A percentile compares a stretch with the other conserved stretches of the same genome.
phyloP scores from a whole-genome alignment of 768 basidiomycete genomes.

The Lactarius sp. region DNA sequence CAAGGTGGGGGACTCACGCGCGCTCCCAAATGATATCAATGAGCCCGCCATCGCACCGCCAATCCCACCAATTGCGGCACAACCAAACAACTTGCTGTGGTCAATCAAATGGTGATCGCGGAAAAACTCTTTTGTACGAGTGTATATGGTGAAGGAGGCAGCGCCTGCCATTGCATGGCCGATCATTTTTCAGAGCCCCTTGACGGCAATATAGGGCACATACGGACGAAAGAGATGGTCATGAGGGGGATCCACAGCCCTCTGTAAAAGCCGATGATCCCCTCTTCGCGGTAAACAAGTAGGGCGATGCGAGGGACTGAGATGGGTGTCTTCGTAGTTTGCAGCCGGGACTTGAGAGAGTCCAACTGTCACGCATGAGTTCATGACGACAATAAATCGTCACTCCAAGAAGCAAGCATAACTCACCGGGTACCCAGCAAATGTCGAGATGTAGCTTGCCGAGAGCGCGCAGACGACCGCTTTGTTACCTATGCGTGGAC shows the following conservation, averaged over 20 bases:
- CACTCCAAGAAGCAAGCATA: neutral
- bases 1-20: slow-evolving; percentile 54
- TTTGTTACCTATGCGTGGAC: slow-evolving; percentile 57
- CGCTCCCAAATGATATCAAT: slow-evolving; percentile 82
- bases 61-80: slow-evolving; percentile 70
- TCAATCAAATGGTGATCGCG: slow-evolving; percentile 53
- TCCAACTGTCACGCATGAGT: slow-evolving; percentile 55
- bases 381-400: neutral
- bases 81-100: slow-evolving; percentile 58
- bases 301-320: slow-evolving; percentile 68
- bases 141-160: slow-evolving; percentile 89
- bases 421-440: slow-evolving; percentile 81
- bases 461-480: slow-evolving; percentile 86
- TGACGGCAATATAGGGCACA: slow-evolving; percentile 36
- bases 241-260: slow-evolving; percentile 89
- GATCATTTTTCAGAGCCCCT: slow-evolving; percentile 11
- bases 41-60: slow-evolving; percentile 85
- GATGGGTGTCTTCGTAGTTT: slow-evolving; percentile 73
- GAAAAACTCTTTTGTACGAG: slow-evolving; percentile 72
- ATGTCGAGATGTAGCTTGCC: slow-evolving; percentile 88
- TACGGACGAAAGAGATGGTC: slow-evolving; percentile 95
- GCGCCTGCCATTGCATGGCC: slow-evolving; percentile 50
- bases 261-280: slow-evolving; percentile 85
- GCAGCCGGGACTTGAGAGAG: slow-evolving; percentile 88
- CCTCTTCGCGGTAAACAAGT: slow-evolving; percentile 77